phyloP scores from a whole-genome alignment of 202 grass and related monocot species.

The Brachypodium distachyon region DNA sequence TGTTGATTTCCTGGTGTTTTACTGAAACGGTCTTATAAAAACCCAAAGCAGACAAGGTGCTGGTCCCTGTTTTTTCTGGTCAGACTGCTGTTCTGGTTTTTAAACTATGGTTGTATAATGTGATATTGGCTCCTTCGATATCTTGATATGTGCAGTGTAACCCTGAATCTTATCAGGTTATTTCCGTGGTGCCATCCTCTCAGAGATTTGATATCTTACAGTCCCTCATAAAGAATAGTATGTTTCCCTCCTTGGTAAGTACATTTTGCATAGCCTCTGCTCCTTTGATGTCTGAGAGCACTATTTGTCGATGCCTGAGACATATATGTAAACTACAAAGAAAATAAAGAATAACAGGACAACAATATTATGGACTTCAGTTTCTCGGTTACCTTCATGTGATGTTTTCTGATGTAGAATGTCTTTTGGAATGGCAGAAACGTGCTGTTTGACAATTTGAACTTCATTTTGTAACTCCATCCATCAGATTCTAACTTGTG shows the following conservation, averaged over 20 bases:
- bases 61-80: too few relatives aligned
- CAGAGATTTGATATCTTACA: conserved; percentile 70
- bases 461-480: neutral
- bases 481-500: conserved; percentile 3
- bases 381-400: conserved; percentile 1
- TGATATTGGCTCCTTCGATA: neutral
- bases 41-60: too few relatives aligned
- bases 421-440: neutral
- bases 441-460: neutral
- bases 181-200: conserved; percentile 59
- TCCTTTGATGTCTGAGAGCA: neutral
- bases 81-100: too few relatives aligned
- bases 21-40: too few relatives aligned
- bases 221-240: conserved; percentile 69
- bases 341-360: neutral
- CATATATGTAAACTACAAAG: neutral
- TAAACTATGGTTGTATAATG: too few relatives aligned
- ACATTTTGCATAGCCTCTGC: neutral
- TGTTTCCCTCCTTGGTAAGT: conserved; percentile 63
- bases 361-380: neutral
- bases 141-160: conserved; percentile 17
- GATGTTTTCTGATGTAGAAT: neutral
- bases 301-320: neutral
- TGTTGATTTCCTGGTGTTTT: too few relatives aligned
- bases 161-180: conserved; percentile 49